Evolutionary conservation across 1,139 yeast genomes (phyloP).

Genomic region (Maudiozyma humilis): DNA sequence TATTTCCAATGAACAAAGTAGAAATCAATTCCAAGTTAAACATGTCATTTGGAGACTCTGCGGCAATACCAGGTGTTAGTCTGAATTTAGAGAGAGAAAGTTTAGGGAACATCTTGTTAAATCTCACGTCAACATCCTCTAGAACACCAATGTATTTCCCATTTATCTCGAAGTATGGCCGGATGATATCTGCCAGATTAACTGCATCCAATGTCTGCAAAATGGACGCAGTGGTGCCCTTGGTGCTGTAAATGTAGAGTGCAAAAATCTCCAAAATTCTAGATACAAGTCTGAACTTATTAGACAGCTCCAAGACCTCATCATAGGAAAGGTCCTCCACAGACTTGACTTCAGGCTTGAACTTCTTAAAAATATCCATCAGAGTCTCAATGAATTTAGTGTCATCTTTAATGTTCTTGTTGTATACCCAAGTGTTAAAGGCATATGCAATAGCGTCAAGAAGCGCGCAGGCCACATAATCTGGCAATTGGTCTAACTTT

Average conservation of each 20-base stretch:
- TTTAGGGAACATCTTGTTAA: constrained; percentile 43
- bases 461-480: constrained; percentile 45
- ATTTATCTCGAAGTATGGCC: constrained; percentile 32
- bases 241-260: constrained; percentile 55
- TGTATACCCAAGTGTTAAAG: constrained; percentile 61
- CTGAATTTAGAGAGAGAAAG: constrained; percentile 47
- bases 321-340: constrained; percentile 13
- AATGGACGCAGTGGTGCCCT: constrained; percentile 37
- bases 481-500: constrained; percentile 47
- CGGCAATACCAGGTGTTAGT: constrained; percentile 39
- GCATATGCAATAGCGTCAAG: constrained; percentile 60
- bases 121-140: constrained; percentile 37
- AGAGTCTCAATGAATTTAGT: constrained; percentile 44
- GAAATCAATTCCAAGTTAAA: constrained; percentile 63
- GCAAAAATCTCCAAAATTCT: constrained; percentile 72
- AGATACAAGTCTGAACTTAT: constrained; percentile 51
- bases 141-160: constrained; percentile 44
- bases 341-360: constrained; percentile 18
- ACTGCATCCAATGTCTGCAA: constrained; percentile 37
- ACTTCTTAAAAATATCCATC: constrained; percentile 33
- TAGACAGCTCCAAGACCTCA: constrained; percentile 40
- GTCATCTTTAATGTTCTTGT: constrained; percentile 45
- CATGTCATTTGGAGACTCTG: constrained; percentile 47
- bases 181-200: constrained; percentile 33
- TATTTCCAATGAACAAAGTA: constrained; percentile 41